Evolutionary conservation across 345 rosid species (phyloP), one percentile per base, ranked within the genome.

Genomic region (Cardamine resedifolia): DNA sequence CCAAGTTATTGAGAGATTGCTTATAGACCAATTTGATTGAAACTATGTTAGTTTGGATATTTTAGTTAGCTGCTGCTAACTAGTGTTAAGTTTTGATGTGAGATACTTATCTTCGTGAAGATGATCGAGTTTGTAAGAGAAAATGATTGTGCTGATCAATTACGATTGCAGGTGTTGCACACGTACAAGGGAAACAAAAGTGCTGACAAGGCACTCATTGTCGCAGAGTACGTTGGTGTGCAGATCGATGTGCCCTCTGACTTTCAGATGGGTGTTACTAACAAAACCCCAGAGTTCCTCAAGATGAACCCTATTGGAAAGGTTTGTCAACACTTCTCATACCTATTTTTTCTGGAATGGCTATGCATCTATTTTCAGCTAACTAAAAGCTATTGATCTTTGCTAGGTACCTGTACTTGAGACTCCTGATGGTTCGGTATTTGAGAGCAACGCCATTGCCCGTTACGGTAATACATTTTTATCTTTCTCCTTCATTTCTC

Each of bases 221-320:
- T 74, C 3, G 98, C 97, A 3, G 98, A 93, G 79, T 93, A 87
- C 75, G 57, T 79, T 16, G 97, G 96, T 21, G 90, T 88, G 73
- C 34, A 89, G 64, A 89, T 93, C 66, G 73, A 78, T 53, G 26
- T 93, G 50, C 81, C 58, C 1, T 81, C 85, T 47, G 79, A 84
- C n/a, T 90, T 91, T 66, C 74, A 86, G 88, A 83, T 89, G 94
- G 91, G 92, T 36, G 97, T 87, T 39, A 67, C 95, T 0, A 93
- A 90, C 80, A 93, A 89, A 77, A 80, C 90, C 47, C 91, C 96
- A 0, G 95, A 85, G 69, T 93, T 89, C 68, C 78, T 91, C 45
- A 89, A 85, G 83, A 84, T 87, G 98, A 93, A 89, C 71, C 98
- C 98, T 50, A 80, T 90, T 64, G 98, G 98, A 45, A 93, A 93